phyloP scores from a whole-genome alignment of 257 asterid species.

The Ligustrum vulgare region DNA sequence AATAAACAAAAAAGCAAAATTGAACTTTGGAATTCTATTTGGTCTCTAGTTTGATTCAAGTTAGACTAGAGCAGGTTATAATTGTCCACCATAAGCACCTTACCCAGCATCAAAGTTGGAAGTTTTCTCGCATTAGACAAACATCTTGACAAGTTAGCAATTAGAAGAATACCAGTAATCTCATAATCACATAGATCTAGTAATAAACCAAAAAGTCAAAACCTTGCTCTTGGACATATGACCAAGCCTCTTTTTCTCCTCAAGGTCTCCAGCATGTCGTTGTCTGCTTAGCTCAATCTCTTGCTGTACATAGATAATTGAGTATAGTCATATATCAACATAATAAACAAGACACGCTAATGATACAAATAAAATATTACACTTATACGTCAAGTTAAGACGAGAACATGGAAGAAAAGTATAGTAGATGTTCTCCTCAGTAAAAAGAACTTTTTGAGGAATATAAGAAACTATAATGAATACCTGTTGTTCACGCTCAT shows the following conservation, averaged over 20 bases:
- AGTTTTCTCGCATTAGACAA: background rate
- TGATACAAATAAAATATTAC: conserved; percentile 4
- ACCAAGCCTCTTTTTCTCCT: conserved; percentile 63
- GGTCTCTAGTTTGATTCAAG: background rate
- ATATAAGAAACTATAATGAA: conserved; percentile 17
- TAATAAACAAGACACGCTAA: background rate
- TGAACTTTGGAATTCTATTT: background rate
- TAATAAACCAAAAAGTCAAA: background rate
- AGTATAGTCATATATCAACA: conserved; percentile 7
- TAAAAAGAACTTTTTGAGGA: background rate
- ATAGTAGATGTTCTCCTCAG: background rate
- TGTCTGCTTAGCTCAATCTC: conserved; percentile 61
- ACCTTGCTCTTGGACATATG: conserved; percentile 71
- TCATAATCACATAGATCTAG: background rate
- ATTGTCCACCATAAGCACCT: background rate
- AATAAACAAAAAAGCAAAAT: background rate
- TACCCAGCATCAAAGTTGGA: background rate
- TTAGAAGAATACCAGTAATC: background rate
- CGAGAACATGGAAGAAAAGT: background rate
- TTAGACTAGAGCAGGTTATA: background rate
- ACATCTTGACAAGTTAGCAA: background rate
- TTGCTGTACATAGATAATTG: conserved; percentile 38
- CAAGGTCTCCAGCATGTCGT: conserved; percentile 70
- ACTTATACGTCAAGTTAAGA: conserved; percentile 1
- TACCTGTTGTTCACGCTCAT: conserved; percentile 80